These are phyloP conservation scores for Penicillium expansum DNA, from an alignment of 2,329 filamentous ascomycete genomes.

Conservation along the genomic window DNA sequence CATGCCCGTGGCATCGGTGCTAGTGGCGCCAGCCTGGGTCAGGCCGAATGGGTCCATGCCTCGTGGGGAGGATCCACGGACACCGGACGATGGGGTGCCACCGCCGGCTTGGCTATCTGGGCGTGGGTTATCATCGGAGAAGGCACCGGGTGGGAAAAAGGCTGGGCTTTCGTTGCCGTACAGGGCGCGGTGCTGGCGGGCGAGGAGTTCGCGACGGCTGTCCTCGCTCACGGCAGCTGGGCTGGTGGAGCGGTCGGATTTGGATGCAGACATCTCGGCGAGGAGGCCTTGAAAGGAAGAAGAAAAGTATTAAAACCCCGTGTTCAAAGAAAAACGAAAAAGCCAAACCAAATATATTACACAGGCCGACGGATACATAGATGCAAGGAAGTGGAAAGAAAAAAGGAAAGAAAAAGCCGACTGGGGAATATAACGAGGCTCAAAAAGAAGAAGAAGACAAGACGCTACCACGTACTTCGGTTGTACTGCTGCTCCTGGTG, in stretches of 20 bases:
- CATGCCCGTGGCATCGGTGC: conserved; percentile 39
- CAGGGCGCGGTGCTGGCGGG: conserved; percentile 88
- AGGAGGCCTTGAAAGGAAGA: conserved; percentile 55
- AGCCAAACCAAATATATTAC: conserved; percentile 41
- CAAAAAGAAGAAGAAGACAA: conserved; percentile 32
- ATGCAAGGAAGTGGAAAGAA: conserved; percentile 29
- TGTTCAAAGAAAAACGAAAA: conserved; percentile 34
- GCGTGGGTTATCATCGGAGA: conserved; percentile 67
- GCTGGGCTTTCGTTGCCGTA: conserved; percentile 72
- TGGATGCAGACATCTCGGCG: conserved; percentile 68
- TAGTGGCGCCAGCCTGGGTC: conserved; percentile 49
- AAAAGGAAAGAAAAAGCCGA: conserved; percentile 7
- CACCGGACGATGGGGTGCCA: conserved; percentile 57
- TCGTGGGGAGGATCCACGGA: conserved; percentile 74
- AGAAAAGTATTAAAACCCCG: conserved; percentile 40
- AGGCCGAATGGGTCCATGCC: conserved; percentile 69
- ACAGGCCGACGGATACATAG: conserved; percentile 45
- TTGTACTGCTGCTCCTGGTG: conserved; percentile 99
- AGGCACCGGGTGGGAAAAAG: conserved; percentile 65
- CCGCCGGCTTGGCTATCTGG: conserved; percentile 65
- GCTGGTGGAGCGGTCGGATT: conserved; percentile 82
- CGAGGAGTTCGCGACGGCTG: conserved; percentile 91
- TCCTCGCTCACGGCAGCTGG: conserved; percentile 89
- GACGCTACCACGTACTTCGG: conserved; percentile 69
- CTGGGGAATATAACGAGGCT: conserved; percentile 36